Evolutionary conservation across 1,139 yeast genomes (phyloP).

Genomic region (Trichomonascaceae sp.): DNA sequence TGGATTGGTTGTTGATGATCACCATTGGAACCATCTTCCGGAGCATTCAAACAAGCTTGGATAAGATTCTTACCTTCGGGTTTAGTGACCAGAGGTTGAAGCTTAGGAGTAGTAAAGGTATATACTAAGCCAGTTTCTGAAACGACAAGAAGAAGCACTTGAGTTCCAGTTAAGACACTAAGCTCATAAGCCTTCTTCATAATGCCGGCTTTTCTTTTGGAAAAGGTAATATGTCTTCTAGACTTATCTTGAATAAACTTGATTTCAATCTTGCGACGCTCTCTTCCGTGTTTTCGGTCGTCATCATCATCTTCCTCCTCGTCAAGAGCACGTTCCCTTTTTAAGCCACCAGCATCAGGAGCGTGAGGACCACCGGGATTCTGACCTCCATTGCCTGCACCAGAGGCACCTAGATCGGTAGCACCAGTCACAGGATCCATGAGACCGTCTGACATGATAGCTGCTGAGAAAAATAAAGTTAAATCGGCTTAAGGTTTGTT

Average conservation of each 20-base stretch:
- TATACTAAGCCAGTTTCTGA: conserved; percentile 96
- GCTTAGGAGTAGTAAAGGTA: conserved; percentile 97
- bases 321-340: conserved; percentile 22
- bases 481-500: neutral
- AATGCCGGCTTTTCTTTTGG: conserved; percentile 96
- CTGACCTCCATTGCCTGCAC: conserved; percentile 10
- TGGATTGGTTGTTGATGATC: conserved; percentile 16
- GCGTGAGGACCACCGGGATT: conserved; percentile 12
- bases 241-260: conserved; percentile 96
- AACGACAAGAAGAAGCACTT: conserved; percentile 86
- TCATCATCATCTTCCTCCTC: conserved; percentile 68
- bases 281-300: conserved; percentile 58
- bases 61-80: conserved; percentile 95
- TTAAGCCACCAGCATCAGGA: conserved; percentile 13
- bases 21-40: conserved; percentile 40
- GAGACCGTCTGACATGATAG: conserved; percentile 6
- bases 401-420: conserved; percentile 16
- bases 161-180: conserved; percentile 94
- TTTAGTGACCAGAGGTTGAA: conserved; percentile 95
- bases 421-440: conserved; percentile 8
- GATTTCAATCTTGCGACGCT: conserved; percentile 94
- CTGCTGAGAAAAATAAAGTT: neutral
- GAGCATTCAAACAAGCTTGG: conserved; percentile 95
- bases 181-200: conserved; percentile 97
- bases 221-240: conserved; percentile 93